These are phyloP conservation scores for Penicillium parvum DNA, from an alignment of 495 filamentous ascomycete species.

Conservation along the genomic window DNA sequence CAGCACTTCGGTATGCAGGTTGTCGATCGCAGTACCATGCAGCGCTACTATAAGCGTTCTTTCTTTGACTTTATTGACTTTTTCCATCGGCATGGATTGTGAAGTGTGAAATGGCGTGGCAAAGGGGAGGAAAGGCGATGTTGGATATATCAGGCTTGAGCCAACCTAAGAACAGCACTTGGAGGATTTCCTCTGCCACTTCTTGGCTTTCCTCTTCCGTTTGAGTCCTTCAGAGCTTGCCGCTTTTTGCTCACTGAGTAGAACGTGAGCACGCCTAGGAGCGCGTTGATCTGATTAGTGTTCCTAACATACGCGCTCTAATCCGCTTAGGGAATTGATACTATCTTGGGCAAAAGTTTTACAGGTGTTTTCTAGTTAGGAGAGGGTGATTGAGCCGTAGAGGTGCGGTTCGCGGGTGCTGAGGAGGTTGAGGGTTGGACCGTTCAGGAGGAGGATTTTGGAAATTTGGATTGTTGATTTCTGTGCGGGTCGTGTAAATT, in stretches of 20 bases:
- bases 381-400: constrained; percentile 55
- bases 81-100: too few species aligned
- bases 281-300: too few species aligned
- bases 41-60: constrained; percentile 39
- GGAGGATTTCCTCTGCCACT: constrained; percentile 9
- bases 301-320: too few species aligned
- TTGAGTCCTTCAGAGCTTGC: too few species aligned
- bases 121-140: too few species aligned
- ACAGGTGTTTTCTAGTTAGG: constrained; percentile 41
- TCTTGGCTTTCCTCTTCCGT: constrained; percentile 10
- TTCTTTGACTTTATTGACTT: constrained; percentile 49
- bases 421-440: constrained; percentile 65
- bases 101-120: too few species aligned
- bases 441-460: constrained; percentile 59
- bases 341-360: constrained; percentile 31
- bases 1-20: constrained; percentile 41
- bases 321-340: too few species aligned
- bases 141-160: too few species aligned
- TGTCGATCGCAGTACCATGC: not conserved
- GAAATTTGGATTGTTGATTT: constrained; percentile 15
- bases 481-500: too few species aligned
- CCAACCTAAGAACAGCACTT: too few species aligned
- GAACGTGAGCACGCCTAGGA: too few species aligned
- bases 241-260: too few species aligned
- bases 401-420: constrained; percentile 58